These are phyloP conservation scores for Flagelloscypha sp. DNA, from an alignment of 768 basidiomycete genomes.

Conservation along the genomic window DNA sequence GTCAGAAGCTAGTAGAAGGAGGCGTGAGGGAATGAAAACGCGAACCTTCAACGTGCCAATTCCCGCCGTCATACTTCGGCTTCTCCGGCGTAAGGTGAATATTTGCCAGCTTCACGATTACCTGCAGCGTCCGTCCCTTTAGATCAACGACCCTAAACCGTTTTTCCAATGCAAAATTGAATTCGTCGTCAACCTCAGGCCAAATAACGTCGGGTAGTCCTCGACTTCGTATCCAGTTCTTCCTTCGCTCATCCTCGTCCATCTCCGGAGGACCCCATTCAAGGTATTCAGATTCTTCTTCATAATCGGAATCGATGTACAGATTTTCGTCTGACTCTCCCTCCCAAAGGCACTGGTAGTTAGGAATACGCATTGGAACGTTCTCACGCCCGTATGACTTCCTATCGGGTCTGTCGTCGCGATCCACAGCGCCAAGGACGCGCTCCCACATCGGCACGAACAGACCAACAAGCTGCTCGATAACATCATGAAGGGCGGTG, in stretches of 20 bases:
- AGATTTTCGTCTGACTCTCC: slow-evolving; percentile 31
- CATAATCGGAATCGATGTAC: slow-evolving; percentile 43
- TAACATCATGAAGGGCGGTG: slow-evolving; percentile 12
- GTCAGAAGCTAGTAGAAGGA: too few species aligned
- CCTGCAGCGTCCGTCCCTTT: slow-evolving; percentile 25
- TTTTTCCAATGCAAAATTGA: slow-evolving; percentile 35
- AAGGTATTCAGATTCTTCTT: too few species aligned
- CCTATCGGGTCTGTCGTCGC: not conserved
- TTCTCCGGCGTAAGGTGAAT: slow-evolving; percentile 22
- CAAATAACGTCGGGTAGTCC: slow-evolving; percentile 39
- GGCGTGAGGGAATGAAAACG: too few species aligned
- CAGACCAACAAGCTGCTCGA: slow-evolving; percentile 11
- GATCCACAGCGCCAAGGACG: slow-evolving; percentile 12
- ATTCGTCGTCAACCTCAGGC: slow-evolving; percentile 29
- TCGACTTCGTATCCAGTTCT: slow-evolving; percentile 33
- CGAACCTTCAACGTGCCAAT: slow-evolving; percentile 26
- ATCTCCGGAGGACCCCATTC: slow-evolving; percentile 40
- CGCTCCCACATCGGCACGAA: slow-evolving; percentile 20
- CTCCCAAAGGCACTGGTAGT: too few species aligned
- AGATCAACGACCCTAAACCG: slow-evolving; percentile 7
- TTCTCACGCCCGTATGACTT: too few species aligned
- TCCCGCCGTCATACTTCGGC: slow-evolving; percentile 20
- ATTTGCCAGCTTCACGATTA: slow-evolving; percentile 29
- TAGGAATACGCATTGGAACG: slow-evolving; percentile 31
- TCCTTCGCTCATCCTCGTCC: slow-evolving; percentile 39